Percentiles rank a stretch among this genome's conserved stretches.
Conservation (phyloP, 1,284 basidiomycete genomes). For the Peniophora sp. region DNA sequence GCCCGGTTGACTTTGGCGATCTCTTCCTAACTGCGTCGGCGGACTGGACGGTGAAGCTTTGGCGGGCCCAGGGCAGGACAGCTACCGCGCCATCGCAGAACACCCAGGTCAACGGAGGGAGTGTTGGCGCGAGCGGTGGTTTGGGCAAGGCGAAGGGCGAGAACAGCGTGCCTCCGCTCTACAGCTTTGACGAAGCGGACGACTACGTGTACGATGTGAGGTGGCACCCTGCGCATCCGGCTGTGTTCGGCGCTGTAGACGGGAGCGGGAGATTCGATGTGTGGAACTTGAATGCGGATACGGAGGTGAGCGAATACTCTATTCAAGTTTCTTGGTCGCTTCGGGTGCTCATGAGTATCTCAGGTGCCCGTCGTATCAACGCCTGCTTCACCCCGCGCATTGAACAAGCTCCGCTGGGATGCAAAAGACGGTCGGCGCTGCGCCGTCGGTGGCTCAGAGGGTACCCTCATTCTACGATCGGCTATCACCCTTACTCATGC, state of each 20-base stretch:
- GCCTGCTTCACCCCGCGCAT: constrained; percentile 64
- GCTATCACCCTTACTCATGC: too few relatives aligned
- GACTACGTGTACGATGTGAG: constrained; percentile 99
- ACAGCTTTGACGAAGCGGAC: constrained; percentile 93
- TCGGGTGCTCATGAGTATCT: too few relatives aligned
- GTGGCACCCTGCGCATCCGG: constrained; percentile 95
- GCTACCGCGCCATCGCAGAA: constrained; percentile 42
- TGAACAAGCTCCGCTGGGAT: constrained; percentile 97
- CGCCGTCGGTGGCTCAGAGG: constrained; percentile 88
- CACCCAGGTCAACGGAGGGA: too few relatives aligned
- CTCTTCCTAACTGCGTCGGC: constrained; percentile 87
- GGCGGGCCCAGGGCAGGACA: constrained; percentile 70
- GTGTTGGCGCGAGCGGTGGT: neutral
- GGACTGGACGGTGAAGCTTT: constrained; percentile 96
- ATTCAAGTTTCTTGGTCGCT: too few relatives aligned
- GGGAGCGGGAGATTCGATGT: constrained; percentile 92
- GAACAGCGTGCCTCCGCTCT: constrained; percentile 53
- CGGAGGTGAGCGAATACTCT: constrained; percentile 61
- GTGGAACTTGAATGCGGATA: constrained; percentile 93
- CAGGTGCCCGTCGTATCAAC: constrained; percentile 81
- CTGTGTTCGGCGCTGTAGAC: constrained; percentile 89
- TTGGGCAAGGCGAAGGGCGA: constrained; percentile 26
- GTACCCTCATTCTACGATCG: constrained; percentile 21
- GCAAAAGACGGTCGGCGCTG: constrained; percentile 76
- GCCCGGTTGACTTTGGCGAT: constrained; percentile 91